Base-by-base conservation (phyloP, 1,139 yeast genomes). In the Yamadazyma atlantica region DNA sequence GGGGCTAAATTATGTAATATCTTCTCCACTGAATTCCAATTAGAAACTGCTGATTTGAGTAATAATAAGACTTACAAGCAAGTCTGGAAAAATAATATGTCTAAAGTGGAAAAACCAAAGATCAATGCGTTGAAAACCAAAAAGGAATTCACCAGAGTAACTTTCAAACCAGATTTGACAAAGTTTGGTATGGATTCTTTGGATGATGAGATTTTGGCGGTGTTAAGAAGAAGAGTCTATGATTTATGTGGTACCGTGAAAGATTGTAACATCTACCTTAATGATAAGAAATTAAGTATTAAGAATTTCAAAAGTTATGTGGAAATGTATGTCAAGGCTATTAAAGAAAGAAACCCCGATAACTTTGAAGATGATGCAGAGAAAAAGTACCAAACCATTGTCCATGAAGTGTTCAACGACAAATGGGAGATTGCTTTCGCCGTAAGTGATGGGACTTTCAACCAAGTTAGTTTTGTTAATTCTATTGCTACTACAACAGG, bases 341-440 rank as follows among this genome's bases (percentile, higher is more conserved):
- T 71, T 38, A 61, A 64, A 33, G 69, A 64, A 35, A 54, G 61
- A 41, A 55, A 57, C 36, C 67, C 70, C 0, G 70, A 61, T 15
- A 56, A 58, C 4, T 51, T 38, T 26, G 58, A 57, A 29, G 58
- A 57, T 18, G 21, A 28, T 3, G 60, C 58, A 30, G 55, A 50
- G 8, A 54, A 54, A 35, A 71, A 59, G 25, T 60, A 55, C 42
- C 56, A 78, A 33, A 78, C 92, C 0, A 75, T 92, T 39, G 83
- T 92, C 17, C 88, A 89, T 56, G 95, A 88, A 58, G 77, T 80
- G 25, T 64, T 89, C 36, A 69, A 69, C 42, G 71, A 66, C 36
- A 76, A 97, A 48, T 94, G 98, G 98, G 99, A 94, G 61, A 64
- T 92, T 43, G 98, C 96, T 0, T 90, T 94, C 67, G 92, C 96